Conservation (phyloP, 176 grass and related monocot species). For the Phyllostachys edulis region DNA sequence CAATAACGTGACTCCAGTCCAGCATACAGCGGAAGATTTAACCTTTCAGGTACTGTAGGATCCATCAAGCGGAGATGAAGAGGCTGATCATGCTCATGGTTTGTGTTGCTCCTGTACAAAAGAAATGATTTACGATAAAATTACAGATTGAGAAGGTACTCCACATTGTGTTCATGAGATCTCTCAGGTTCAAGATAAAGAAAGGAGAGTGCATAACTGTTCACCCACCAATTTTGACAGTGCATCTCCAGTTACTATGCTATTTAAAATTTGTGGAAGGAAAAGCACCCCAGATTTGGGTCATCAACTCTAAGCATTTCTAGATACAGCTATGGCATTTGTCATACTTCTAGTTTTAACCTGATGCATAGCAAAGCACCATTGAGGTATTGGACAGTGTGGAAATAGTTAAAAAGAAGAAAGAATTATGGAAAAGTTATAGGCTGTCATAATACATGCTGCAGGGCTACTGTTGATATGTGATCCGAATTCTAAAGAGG, state of each 20-base stretch:
- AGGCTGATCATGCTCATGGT: constrained; percentile 98
- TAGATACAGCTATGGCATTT: constrained; percentile 7
- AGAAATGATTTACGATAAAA: constrained; percentile 15
- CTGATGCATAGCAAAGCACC: background rate
- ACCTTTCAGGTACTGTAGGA: constrained; percentile 56
- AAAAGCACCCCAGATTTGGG: background rate
- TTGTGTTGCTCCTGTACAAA: constrained; percentile 85
- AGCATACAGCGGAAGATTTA: constrained; percentile 83
- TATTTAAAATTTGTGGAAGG: background rate
- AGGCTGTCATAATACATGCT: background rate
- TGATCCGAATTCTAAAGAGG: too few relatives aligned
- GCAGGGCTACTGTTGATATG: constrained; percentile 54
- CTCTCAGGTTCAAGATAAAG: background rate
- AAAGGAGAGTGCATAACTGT: background rate
- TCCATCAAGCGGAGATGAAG: constrained; percentile 82
- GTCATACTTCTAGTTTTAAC: background rate
- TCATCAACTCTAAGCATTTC: background rate
- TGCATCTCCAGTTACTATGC: background rate
- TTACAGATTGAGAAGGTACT: background rate
- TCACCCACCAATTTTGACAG: background rate
- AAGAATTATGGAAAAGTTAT: background rate
- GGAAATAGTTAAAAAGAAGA: background rate
- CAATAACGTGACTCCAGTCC: constrained; percentile 84
- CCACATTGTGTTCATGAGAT: background rate
- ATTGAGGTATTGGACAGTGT: background rate